Evolutionary conservation across 208 protist species (phyloP).

Genomic region (Zelonia costaricensis): DNA sequence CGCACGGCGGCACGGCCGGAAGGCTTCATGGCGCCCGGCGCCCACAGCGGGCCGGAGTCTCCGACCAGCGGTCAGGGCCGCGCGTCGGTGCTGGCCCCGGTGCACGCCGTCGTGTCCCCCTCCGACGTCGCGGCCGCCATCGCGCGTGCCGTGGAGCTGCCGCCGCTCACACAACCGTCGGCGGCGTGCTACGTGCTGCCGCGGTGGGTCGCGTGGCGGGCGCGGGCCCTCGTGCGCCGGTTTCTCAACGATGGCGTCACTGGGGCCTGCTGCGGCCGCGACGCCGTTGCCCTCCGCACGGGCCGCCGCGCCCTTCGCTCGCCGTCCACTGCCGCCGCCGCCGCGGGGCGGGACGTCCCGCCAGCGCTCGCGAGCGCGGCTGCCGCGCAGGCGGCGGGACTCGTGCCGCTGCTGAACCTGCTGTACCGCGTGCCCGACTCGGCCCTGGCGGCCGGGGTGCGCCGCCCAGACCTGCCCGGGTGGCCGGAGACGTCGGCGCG

Average conservation of each 20-base stretch:
- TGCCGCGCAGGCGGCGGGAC: constrained; percentile 9
- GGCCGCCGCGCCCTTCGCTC: no score
- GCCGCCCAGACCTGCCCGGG: constrained; percentile 7
- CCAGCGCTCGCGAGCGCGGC: not conserved
- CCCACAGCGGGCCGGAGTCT: no score
- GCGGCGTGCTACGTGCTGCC: constrained; percentile 17
- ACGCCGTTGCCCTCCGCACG: no score
- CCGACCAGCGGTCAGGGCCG: no score
- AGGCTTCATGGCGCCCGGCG: no score
- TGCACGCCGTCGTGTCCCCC: no score
- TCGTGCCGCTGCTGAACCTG: constrained; percentile 9
- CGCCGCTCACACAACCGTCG: not conserved
- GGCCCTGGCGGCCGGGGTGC: constrained; percentile 4
- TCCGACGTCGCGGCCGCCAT: not conserved
- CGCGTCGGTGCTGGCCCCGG: no score
- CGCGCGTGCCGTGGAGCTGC: not conserved
- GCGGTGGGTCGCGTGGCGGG: constrained; percentile 35
- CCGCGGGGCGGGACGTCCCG: no score
- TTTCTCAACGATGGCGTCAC: constrained; percentile 9
- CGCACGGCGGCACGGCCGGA: no score
- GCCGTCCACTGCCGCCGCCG: no score
- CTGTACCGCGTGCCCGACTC: constrained; percentile 11
- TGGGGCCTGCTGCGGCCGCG: not conserved
- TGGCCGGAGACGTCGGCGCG: constrained; percentile 9
- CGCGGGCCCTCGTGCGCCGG: constrained; percentile 26